Conservation (phyloP, 2,329 filamentous ascomycete species). For the Neopestalotiopsis sp. region DNA sequence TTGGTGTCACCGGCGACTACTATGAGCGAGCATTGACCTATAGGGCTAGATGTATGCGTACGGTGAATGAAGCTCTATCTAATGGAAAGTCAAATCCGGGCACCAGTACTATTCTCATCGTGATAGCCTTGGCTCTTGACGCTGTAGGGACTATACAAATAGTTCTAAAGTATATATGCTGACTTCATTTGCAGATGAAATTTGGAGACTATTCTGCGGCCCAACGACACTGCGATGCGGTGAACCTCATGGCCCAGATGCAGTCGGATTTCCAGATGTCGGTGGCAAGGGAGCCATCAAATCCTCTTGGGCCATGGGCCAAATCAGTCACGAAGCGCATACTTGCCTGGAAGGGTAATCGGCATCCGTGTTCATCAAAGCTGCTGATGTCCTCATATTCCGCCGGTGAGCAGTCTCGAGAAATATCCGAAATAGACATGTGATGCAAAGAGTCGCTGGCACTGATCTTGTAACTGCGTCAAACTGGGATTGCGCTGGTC, state of each 20-base stretch:
- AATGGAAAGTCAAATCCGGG: background rate
- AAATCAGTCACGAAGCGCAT: background rate
- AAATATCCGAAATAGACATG: background rate
- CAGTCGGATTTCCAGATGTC: background rate
- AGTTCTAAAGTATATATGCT: background rate
- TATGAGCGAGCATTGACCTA: background rate
- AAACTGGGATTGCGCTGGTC: background rate
- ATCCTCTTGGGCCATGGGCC: background rate
- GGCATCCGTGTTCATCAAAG: background rate
- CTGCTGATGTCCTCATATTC: background rate
- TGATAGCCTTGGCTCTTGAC: constrained; percentile 1
- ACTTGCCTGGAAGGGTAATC: background rate
- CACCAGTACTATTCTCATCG: background rate
- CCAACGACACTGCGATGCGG: background rate
- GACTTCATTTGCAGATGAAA: background rate
- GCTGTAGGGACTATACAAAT: background rate
- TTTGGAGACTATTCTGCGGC: background rate
- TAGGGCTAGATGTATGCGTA: background rate
- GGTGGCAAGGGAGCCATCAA: background rate
- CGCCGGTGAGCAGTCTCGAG: background rate
- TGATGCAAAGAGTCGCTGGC: background rate
- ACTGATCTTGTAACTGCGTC: background rate
- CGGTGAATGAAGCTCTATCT: background rate
- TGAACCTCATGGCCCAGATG: background rate
- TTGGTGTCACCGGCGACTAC: background rate